phyloP scores from a whole-genome alignment of 2,329 filamentous ascomycete genomes.

The Truncatella angustata region DNA sequence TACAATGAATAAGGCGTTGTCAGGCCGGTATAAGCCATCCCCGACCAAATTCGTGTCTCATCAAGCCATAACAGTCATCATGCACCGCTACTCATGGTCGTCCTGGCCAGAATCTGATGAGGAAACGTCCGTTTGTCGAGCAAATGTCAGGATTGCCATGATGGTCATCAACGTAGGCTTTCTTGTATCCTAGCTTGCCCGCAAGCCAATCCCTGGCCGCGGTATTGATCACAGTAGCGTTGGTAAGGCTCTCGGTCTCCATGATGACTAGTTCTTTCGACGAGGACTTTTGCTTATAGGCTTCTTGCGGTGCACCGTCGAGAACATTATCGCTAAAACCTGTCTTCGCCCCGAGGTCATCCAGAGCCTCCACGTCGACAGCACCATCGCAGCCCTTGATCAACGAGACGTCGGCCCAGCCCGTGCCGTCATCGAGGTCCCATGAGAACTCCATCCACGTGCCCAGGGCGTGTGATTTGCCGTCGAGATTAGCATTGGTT shows the following conservation, averaged over 20 bases:
- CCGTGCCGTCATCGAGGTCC: constrained; percentile 21
- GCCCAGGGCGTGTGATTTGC: constrained; percentile 21
- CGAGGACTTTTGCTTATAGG: constrained; percentile 18
- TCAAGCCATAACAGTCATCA: too few species aligned
- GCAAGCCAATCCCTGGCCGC: constrained; percentile 20
- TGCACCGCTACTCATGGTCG: not conserved
- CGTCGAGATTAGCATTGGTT: constrained; percentile 21
- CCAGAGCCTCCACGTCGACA: constrained; percentile 18
- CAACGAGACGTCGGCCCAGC: constrained; percentile 26
- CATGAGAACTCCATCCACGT: constrained; percentile 25
- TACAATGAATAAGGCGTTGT: too few species aligned
- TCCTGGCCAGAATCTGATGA: not conserved
- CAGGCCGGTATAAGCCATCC: too few species aligned
- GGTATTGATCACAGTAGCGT: constrained; percentile 15
- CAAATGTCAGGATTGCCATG: constrained; percentile 25
- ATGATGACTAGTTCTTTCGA: constrained; percentile 22
- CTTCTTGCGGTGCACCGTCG: constrained; percentile 18
- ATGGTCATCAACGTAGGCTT: constrained; percentile 23
- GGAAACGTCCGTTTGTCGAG: constrained; percentile 10
- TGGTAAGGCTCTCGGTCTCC: constrained; percentile 19
- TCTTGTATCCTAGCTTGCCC: constrained; percentile 19
- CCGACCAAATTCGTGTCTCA: too few species aligned
- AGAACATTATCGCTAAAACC: constrained; percentile 22
- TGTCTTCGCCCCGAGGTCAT: constrained; percentile 21
- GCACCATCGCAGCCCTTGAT: constrained; percentile 27